A percentile compares a stretch with the other conserved stretches of the same genome.
Conservation (phyloP, 2,329 filamentous ascomycete species). For the Alternaria novae-zelandiae region DNA sequence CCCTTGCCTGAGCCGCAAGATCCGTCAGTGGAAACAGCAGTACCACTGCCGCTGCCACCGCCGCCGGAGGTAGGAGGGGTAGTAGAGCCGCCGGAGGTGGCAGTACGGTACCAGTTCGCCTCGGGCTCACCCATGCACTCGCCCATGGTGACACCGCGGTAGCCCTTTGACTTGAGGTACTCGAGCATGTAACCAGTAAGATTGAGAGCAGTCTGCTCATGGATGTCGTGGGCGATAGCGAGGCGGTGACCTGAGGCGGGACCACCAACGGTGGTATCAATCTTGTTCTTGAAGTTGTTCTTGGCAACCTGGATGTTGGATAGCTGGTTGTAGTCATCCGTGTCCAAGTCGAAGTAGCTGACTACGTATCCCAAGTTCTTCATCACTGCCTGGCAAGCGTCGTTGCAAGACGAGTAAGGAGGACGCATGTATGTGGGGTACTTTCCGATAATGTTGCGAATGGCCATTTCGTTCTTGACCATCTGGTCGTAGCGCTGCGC, state of each 20-base stretch:
- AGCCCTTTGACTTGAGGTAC: conserved; percentile 47
- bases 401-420: conserved; percentile 55
- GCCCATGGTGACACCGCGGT: conserved; percentile 55
- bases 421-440: conserved; percentile 63
- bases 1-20: conserved; percentile 28
- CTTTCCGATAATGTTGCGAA: conserved; percentile 61
- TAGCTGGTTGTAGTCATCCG: conserved; percentile 52
- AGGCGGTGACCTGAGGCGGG: conserved; percentile 49
- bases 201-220: conserved; percentile 53
- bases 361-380: conserved; percentile 62
- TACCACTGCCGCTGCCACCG: conserved; percentile 26
- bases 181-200: conserved; percentile 55
- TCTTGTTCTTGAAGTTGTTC: conserved; percentile 48
- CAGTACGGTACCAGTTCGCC: conserved; percentile 58
- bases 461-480: conserved; percentile 62
- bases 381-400: conserved; percentile 49
- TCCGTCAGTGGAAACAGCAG: conserved; percentile 24
- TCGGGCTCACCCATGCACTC: conserved; percentile 57
- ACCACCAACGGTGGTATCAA: conserved; percentile 29
- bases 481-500: conserved; percentile 57
- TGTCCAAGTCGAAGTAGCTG: conserved; percentile 67
- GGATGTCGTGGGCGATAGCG: conserved; percentile 61
- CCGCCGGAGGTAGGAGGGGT: conserved; percentile 16
- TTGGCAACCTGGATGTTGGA: conserved; percentile 45
- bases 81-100: conserved; percentile 26